Percentiles rank a stretch among this genome's conserved stretches.
Conservation (phyloP, 2,329 filamentous ascomycete species). For the Paraphaeosphaeria sporulosa region DNA sequence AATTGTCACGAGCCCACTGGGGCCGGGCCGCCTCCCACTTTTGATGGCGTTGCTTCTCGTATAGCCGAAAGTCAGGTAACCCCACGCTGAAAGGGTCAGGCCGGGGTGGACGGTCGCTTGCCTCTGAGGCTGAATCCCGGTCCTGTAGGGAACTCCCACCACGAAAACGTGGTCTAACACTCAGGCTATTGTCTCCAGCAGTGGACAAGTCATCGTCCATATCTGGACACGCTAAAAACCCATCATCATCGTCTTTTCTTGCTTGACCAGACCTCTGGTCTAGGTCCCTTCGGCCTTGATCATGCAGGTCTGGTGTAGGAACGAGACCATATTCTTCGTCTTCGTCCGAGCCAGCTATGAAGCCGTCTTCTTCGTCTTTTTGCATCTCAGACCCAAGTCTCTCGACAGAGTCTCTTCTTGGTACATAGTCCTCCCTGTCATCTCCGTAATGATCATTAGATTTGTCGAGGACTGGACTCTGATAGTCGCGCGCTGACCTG, state of each 20-base stretch:
- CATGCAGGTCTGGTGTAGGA: neutral
- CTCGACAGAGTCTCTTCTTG: neutral
- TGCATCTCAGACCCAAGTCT: neutral
- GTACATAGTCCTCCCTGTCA: neutral
- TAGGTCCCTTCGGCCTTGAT: neutral
- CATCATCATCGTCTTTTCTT: neutral
- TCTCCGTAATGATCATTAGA: neutral
- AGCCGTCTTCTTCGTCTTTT: neutral
- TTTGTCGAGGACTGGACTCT: neutral
- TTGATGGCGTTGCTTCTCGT: neutral
- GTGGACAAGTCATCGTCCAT: neutral
- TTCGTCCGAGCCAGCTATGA: neutral
- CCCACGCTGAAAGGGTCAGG: neutral
- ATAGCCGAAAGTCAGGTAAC: neutral
- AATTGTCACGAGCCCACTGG: neutral
- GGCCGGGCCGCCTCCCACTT: slow-evolving; percentile 1
- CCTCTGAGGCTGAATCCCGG: neutral
- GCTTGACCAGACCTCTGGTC: neutral
- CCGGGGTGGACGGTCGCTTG: neutral
- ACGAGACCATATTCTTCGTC: neutral
- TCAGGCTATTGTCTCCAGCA: neutral
- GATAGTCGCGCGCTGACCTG: neutral
- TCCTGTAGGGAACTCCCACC: neutral
- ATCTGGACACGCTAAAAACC: neutral
- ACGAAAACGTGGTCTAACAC: neutral